Percentiles rank a stretch among this genome's conserved stretches.
Conservation (phyloP, 1,284 basidiomycete genomes). For the Trichosporon faecale region DNA sequence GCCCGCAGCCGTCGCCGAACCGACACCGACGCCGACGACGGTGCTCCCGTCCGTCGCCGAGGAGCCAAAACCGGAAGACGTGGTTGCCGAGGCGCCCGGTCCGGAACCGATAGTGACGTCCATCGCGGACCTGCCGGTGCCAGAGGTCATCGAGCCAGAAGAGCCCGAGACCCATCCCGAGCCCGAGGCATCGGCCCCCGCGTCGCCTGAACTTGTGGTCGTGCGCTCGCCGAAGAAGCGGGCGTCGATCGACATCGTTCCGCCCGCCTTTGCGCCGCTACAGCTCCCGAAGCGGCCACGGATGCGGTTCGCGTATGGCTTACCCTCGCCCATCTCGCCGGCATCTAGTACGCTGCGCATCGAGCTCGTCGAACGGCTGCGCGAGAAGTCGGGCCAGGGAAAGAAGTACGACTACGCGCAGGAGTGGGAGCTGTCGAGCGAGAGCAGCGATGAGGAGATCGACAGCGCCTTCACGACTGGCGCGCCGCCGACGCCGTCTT, state of each 20-base stretch:
- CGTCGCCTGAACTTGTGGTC: not conserved
- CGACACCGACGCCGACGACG: slow-evolving; percentile 6
- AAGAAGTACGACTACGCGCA: slow-evolving; percentile 30
- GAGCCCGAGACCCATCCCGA: slow-evolving; percentile 1
- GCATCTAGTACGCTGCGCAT: slow-evolving; percentile 17
- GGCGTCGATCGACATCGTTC: slow-evolving; percentile 30
- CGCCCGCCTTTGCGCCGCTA: slow-evolving; percentile 35
- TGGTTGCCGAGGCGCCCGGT: slow-evolving; percentile 4
- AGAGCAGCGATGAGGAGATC: slow-evolving; percentile 23
- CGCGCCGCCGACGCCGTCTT: slow-evolving; percentile 42
- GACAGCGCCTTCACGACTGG: slow-evolving; percentile 33
- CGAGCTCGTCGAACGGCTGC: slow-evolving; percentile 33
- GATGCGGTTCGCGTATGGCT: slow-evolving; percentile 30
- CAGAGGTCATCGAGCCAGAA: not conserved
- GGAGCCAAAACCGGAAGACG: slow-evolving; percentile 7
- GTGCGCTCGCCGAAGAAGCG: slow-evolving; percentile 8
- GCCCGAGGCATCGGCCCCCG: not conserved
- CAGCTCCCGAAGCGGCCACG: slow-evolving; percentile 8
- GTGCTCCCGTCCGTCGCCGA: slow-evolving; percentile 5
- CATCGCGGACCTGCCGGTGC: not conserved
- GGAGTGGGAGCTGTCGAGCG: slow-evolving; percentile 32
- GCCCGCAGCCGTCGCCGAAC: not conserved
- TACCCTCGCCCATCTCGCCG: slow-evolving; percentile 34
- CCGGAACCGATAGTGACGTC: not conserved
- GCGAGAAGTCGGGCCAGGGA: slow-evolving; percentile 4